Evolutionary conservation across 768 basidiomycete genomes (phyloP), one percentile per base, ranked within the genome.

Genomic region (Wakefieldia striispora): DNA sequence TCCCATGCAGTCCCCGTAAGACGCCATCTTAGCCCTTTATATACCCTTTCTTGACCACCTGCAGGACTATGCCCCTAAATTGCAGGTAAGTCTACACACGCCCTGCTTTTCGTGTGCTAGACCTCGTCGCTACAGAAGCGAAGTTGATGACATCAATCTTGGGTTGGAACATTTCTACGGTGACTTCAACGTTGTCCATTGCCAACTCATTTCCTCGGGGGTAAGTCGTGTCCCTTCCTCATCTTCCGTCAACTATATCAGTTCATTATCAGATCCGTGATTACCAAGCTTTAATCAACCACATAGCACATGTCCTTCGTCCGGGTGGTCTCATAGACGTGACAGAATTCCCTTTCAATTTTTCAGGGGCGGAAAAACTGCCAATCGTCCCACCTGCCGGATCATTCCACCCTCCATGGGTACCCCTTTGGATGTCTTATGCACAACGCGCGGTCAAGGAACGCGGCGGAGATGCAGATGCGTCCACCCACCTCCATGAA

Each of bases 121-220:
- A 55, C 45, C 37, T 43, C 19, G 23, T 44, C 19, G 43, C 43
- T 51, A 24, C 54, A 90, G 88, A 72, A 88, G 84, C 59, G 88
- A 91, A 65, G 78, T 90, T 8, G 89, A 91, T 62, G 89, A 91
- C 63, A 82, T 91, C 63, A 91, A 91, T 68, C 79, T 90, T 16
- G 88, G 89, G 3, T 71, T 91, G 20, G 86, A 90, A 57, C 89
- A 91, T 68, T 90, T 83, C 64, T 88, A 85, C 59, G 83, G 83
- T 10, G 78, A 83, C 51, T 91, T 90, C 69, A 78, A 91, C 58
- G 83, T 85, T 14, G 85, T 86, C 0, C 88, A 90, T 60, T 78
- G 80, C 27, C 81, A 84, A 20, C 76, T 90, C 34, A 77, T 91
- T 49, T 76, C 83, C 3, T 81, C 86, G 20, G 89, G 89, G 33